Evolutionary conservation across 2,329 filamentous ascomycete species (phyloP).

Genomic region (Hymenoscyphus infarciens): DNA sequence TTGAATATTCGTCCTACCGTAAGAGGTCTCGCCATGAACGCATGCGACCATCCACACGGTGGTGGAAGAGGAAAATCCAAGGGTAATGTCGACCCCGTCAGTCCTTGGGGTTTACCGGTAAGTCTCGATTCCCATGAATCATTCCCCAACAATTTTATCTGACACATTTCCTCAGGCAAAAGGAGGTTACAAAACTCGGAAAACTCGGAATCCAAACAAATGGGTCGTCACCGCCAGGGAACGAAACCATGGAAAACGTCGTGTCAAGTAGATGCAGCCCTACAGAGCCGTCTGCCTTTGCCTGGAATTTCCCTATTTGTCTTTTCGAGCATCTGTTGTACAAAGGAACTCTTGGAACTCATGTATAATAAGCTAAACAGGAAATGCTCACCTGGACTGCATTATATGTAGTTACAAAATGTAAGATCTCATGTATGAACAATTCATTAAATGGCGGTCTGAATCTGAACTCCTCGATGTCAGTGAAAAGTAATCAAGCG

Average conservation of each 20-base stretch:
- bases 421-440: conserved; percentile 6
- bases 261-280: conserved; percentile 51
- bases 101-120: conserved; percentile 94
- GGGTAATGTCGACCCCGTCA: conserved; percentile 92
- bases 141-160: not conserved
- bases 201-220: conserved; percentile 85
- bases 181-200: conserved; percentile 87
- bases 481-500: not conserved
- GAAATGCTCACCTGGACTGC: not conserved
- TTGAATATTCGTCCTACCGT: conserved; percentile 92
- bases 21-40: conserved; percentile 98
- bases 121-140: conserved; percentile 40
- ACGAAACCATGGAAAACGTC: conserved; percentile 88
- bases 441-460: not conserved
- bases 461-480: not conserved
- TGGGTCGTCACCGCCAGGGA: conserved; percentile 80
- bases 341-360: not conserved
- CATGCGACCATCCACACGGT: conserved; percentile 95
- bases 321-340: not conserved
- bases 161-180: conserved; percentile 54
- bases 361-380: not conserved
- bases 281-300: not conserved
- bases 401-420: not conserved
- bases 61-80: conserved; percentile 99
- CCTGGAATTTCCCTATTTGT: conserved; percentile 1